Base-by-base conservation (phyloP, 2,329 filamentous ascomycete species). In the Didymella glomerata region DNA sequence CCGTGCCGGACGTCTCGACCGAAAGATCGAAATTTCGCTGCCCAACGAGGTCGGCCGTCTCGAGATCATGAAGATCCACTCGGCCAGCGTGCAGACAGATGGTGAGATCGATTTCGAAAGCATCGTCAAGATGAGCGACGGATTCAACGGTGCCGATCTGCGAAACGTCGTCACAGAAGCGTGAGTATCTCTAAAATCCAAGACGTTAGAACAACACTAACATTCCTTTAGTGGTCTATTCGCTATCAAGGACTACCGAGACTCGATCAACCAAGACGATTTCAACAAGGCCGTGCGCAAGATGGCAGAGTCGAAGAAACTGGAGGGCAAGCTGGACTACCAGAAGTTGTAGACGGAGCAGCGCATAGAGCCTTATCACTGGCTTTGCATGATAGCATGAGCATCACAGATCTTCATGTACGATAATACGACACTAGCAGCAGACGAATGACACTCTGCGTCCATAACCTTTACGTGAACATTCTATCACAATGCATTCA, bases 221-320 rank as follows among this genome's bases (percentile, higher is more conserved):
- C 59, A 28, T 42, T 28, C 25, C 28, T 36, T 5, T 55, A 96
- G 92, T 68, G 95, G 95, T 64, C 82, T 99, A 38, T 98, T 97
- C 78, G 93, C 95, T 42, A 99, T 99, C 86, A 98, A 98, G 80
- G 95, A 97, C 75, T 97, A 98, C 78, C 85, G 96, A 62, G 95
- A 99, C 72, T 88, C 93, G 13, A 91, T 99, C 80, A 98, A 91
- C 81, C 95, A 99, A 78, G 95, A 99, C 73, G 95, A 99, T 76
- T 97, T 98, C 88, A 99, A 97, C 84, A 97, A 97, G 82, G 95
- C 95, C 4, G 95, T 99, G 54, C 89, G 95, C 68, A 99, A 99
- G 86, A 90, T 99, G 68, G 93, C 91, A 16, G 95, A 99, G 80
- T 86, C 92, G 62, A 99, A 99, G 91, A 99, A 99, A 82, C 81